Conservation (phyloP, 179 eudicot species). For the Spinacia oleracea region DNA sequence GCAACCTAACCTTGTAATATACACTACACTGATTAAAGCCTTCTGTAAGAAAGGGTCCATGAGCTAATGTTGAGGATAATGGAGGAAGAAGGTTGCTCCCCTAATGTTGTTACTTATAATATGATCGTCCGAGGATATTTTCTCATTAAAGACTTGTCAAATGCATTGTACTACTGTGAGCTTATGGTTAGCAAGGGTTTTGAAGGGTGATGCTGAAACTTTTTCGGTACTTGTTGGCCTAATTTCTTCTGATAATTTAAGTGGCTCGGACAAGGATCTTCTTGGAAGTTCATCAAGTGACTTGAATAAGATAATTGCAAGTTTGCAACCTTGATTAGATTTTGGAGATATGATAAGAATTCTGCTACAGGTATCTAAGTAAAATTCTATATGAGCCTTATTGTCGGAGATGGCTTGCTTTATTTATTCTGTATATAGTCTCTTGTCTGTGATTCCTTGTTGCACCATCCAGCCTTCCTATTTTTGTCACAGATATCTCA, state of each 20-base stretch:
- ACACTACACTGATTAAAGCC: not conserved
- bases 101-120: conserved; percentile 10
- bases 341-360: not conserved
- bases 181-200: conserved; percentile 3
- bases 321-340: not conserved
- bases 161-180: not conserved
- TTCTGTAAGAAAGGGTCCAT: not conserved
- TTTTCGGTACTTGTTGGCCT: not conserved
- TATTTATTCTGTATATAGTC: no score
- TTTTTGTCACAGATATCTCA: no score
- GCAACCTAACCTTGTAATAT: not conserved
- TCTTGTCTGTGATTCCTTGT: no score
- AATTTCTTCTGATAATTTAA: not conserved
- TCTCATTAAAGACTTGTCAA: not conserved
- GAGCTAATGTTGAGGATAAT: not conserved
- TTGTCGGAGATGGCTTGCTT: no score
- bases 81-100: not conserved
- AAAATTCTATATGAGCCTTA: no score
- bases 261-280: not conserved
- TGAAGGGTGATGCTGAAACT: not conserved
- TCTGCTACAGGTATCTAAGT: not conserved
- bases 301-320: not conserved
- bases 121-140: not conserved
- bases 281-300: not conserved
- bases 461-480: no score